phyloP scores from a whole-genome alignment of 768 basidiomycete species.

The Trametes sanguinea region DNA sequence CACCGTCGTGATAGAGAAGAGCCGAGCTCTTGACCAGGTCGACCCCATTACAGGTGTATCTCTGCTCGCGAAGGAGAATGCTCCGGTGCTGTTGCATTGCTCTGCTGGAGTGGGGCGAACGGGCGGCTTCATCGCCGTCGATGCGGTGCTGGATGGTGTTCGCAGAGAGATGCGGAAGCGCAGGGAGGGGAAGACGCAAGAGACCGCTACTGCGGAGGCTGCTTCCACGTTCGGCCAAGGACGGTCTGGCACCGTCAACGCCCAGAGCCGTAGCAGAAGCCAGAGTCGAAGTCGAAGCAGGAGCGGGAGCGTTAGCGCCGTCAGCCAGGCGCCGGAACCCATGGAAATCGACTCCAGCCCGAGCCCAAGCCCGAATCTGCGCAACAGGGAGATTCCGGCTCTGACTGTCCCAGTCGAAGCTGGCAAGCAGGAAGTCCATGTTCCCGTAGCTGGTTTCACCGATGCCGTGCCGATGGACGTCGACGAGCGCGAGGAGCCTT shows the following conservation, averaged over 20 bases:
- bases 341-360: slow-evolving; percentile 25
- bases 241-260: slow-evolving; percentile 13
- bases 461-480: slow-evolving; percentile 34
- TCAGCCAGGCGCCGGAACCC: slow-evolving; percentile 13
- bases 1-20: background rate
- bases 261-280: slow-evolving; percentile 26
- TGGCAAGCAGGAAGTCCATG: slow-evolving; percentile 22
- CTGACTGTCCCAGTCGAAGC: slow-evolving; percentile 26
- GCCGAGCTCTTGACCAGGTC: slow-evolving; percentile 36
- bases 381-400: slow-evolving; percentile 6
- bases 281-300: slow-evolving; percentile 7
- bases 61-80: slow-evolving; percentile 49
- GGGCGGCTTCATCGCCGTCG: slow-evolving; percentile 89
- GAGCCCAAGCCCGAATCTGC: slow-evolving; percentile 5
- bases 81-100: slow-evolving; percentile 82
- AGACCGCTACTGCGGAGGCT: slow-evolving; percentile 12
- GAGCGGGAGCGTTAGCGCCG: slow-evolving; percentile 23
- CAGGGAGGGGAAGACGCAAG: slow-evolving; percentile 27
- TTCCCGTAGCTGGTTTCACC: slow-evolving; percentile 28
- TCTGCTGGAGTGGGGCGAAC: slow-evolving; percentile 96
- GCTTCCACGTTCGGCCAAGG: slow-evolving; percentile 9
- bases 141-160: slow-evolving; percentile 79
- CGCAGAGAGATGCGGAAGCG: slow-evolving; percentile 54
- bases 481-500: slow-evolving; percentile 16
- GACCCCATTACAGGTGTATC: slow-evolving; percentile 60